Evolutionary conservation across 371 early-diverging fungal genomes (phyloP).

Genomic region (Haplosporangium sp.): DNA sequence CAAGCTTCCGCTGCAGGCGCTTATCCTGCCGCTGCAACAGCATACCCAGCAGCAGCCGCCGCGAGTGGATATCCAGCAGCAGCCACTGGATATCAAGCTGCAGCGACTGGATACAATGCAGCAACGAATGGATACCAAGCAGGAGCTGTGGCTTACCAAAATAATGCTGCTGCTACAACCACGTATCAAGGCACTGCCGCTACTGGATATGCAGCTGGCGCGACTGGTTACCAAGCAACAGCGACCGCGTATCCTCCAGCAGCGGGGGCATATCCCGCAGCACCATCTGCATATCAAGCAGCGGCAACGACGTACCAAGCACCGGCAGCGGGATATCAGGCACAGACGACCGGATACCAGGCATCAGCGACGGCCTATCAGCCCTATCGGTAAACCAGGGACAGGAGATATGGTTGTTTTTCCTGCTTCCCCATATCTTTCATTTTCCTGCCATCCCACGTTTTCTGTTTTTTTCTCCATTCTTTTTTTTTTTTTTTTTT

Average conservation of each 20-base stretch:
- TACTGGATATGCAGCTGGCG: conserved; percentile 18
- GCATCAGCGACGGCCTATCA: conserved; percentile 42
- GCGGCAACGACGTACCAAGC: conserved; percentile 17
- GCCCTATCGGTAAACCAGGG: conserved; percentile 49
- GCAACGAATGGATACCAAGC: conserved; percentile 5
- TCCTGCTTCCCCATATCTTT: neutral
- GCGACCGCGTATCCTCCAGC: conserved; percentile 18
- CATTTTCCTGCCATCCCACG: too few relatives aligned
- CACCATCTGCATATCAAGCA: conserved; percentile 23
- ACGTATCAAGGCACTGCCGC: conserved; percentile 34
- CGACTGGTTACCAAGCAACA: conserved; percentile 24
- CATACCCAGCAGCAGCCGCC: conserved; percentile 11
- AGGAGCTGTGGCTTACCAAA: conserved; percentile 21
- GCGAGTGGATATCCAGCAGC: conserved; percentile 28
- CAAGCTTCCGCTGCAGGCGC: conserved; percentile 23
- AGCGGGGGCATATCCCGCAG: conserved; percentile 25
- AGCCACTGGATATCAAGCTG: conserved; percentile 6
- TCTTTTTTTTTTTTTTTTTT: neutral
- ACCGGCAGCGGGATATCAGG: conserved; percentile 25
- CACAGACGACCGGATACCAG: conserved; percentile 27
- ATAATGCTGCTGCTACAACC: conserved; percentile 8
- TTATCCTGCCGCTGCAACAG: conserved; percentile 24
- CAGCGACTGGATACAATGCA: conserved; percentile 13
- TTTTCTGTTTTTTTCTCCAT: too few relatives aligned
- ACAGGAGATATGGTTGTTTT: conserved; percentile 7